Base-by-base conservation (phyloP, 225 moss, liverwort and hornwort genomes). In the Sphagnum tenellum region DNA sequence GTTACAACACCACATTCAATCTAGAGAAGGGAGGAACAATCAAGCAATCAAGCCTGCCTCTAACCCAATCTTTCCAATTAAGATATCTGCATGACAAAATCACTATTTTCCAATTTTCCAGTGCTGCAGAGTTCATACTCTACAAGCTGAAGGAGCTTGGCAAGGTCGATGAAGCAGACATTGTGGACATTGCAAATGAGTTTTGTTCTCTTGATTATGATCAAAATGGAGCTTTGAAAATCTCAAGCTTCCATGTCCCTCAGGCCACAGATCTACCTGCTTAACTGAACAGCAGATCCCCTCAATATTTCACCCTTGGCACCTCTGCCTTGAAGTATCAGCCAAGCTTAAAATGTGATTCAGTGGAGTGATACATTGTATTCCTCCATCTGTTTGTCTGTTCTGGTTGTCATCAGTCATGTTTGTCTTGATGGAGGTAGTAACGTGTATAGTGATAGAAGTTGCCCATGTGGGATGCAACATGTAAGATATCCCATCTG, bases 121-220 rank as follows among this genome's bases (percentile, higher is more conserved):
- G 84, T 60, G 77, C 80, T 7, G 60, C 83, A 5, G 94, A 95
- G 68, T 94, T 89, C 66, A 81, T 77, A 9, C 76, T 89, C 61
- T 88, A 71, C 66, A 95, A 95, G 79, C 76, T 95, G 62, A 89
- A 91, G 74, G 94, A 95, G 88, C 11, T 86, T 9, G 91, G 91
- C 47, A 91, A 88, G 71, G 72, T 91, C 45, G 81, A 86, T 12
- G 77, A 88, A 3, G 74, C 65, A 3, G 94, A 95, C 66, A 71
- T 95, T 74, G 57, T 70, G 11, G 81, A 75, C 29, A 68, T 91
- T 47, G 64, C 91, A 60, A 80, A 78, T 56, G 72, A 89, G 69
- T 91, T 89, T 67, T 60, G 57, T 44, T 14, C 62, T 47, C 84
- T 91, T 45, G 88, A 88, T 56, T 47, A 10, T 13, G 84, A 86